Base-by-base conservation (phyloP, 2,329 filamentous ascomycete genomes). In the Madurella fahalii region DNA sequence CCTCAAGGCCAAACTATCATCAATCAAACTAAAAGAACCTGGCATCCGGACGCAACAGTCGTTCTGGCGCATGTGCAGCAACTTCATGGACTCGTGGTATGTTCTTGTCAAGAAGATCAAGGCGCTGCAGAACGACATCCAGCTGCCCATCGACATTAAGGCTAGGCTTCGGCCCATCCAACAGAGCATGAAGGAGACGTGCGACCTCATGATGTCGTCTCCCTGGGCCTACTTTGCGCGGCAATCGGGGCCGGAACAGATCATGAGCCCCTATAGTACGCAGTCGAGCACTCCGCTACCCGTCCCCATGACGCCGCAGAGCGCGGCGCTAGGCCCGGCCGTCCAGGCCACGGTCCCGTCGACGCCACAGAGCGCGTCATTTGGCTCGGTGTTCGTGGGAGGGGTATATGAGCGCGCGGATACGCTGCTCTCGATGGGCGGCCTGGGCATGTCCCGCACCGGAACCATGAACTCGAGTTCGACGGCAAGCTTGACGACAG, bases 321-420 rank as follows among this genome's bases (percentile, higher is more conserved):
- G 89, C 63, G 92, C 91, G 15, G 92, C 92, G 1, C 77, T 96
- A 5, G 93, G 92, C 0, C 90, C 92, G 5, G 92, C 92, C 17
- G 89, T 91, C 52, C 91, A 95, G 71, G 91, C 92, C 1, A 96
- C 90, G 0, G 86, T 96, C 11, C 88, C 90, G 4, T 89, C 81
- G 2, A 89, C 84, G 0, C 83, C 84, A 9, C 77, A 83, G 65
- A 81, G 75, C 56, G 77, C 73, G 2, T 80, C 79, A 0, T 83
- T 84, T 63, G 75, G 76, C 8, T 71, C 72, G 15, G 75, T 77
- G 1, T 83, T 84, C 57, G 72, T 75, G 2, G 79, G 81, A 11
- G 76, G 81, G 59, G 78, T 84, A n/a, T 84, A 83, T 65, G 79
- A 84, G 62, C 72, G 81, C 16, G 81, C 81, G 0, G 81, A 83